Base-by-base conservation (phyloP, 345 rosid genomes). In the Excoecaria agallocha region DNA sequence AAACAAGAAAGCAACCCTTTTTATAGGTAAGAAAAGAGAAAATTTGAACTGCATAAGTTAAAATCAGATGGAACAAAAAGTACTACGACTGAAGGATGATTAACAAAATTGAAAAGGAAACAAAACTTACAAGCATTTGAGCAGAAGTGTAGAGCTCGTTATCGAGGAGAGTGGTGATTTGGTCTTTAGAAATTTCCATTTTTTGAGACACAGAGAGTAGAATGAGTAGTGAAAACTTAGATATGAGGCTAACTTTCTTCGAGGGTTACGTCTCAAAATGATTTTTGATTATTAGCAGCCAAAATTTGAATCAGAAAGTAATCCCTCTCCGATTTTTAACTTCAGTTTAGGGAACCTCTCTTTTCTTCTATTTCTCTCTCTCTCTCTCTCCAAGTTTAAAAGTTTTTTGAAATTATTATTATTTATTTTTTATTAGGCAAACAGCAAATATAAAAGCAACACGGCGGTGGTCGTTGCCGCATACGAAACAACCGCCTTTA, bases 111-210 rank as follows among this genome's bases (percentile, higher is more conserved):
- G 3, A 63, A 22, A 20, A 45, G 30, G 30, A 30, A 30, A 30
- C 30, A 30, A 50, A 12, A 19, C 30, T 74, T 89, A 92, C 97
- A 52, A 92, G 97, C 82, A 87, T 84, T 82, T 94, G 91, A 75
- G 98, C 98, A 20, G 98, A 92, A 74, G 66, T 68, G 81, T 71
- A 83, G 71, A 94, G 91, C 73, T 88, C 91, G n/a, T 87, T 85
- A 77, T 93, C 98, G 81, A 95, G 87, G 59, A 91, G 87, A 56
- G 90, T 62, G 17, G 88, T 59, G 81, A 91, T 89, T 74, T 91
- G 99, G 25, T 95, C 98, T 78, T 87, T 90, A 2, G 98, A 88
- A 63, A 90, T 82, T 56, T 95, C 98, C 99, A 95, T 95, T 80
- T 61, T 46, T 51, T 9, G 39, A 1, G 50, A 63, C 12, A 17